These are phyloP conservation scores for Monosporozyma aerobia DNA, from an alignment of 805 yeast species.

Conservation along the genomic window DNA sequence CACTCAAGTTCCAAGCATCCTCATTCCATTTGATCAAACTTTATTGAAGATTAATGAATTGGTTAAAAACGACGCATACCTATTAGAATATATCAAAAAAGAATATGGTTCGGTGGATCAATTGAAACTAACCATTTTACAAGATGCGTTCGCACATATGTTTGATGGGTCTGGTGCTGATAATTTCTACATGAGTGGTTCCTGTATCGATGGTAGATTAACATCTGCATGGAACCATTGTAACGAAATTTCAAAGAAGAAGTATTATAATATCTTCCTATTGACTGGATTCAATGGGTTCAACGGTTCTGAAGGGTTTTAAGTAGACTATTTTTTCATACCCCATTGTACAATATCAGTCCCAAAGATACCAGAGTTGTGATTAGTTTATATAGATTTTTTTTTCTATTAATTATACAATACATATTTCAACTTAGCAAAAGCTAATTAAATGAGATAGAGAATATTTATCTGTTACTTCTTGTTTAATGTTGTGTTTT, in stretches of 20 bases:
- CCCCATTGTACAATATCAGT: neutral
- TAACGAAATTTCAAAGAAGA: constrained; percentile 56
- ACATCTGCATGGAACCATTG: constrained; percentile 83
- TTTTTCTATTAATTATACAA: neutral
- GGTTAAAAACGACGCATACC: constrained; percentile 40
- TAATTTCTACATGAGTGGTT: constrained; percentile 74
- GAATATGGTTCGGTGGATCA: constrained; percentile 50
- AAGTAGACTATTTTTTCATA: neutral
- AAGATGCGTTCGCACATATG: constrained; percentile 37
- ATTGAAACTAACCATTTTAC: constrained; percentile 38
- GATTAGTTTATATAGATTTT: neutral
- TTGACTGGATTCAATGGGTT: constrained; percentile 67
- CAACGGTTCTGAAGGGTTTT: constrained; percentile 61
- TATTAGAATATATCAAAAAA: constrained; percentile 42
- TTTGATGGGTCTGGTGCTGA: constrained; percentile 79
- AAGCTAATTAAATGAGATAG: neutral
- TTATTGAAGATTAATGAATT: constrained; percentile 44
- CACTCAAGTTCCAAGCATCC: constrained; percentile 67
- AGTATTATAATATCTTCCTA: constrained; percentile 52
- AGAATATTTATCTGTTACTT: neutral
- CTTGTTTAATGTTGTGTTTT: neutral
- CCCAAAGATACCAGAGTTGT: neutral
- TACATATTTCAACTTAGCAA: neutral
- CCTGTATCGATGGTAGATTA: constrained; percentile 74
- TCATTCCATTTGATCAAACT: constrained; percentile 61